Base-by-base conservation (phyloP, 345 rosid species). In the Nephelium lappaceum region DNA sequence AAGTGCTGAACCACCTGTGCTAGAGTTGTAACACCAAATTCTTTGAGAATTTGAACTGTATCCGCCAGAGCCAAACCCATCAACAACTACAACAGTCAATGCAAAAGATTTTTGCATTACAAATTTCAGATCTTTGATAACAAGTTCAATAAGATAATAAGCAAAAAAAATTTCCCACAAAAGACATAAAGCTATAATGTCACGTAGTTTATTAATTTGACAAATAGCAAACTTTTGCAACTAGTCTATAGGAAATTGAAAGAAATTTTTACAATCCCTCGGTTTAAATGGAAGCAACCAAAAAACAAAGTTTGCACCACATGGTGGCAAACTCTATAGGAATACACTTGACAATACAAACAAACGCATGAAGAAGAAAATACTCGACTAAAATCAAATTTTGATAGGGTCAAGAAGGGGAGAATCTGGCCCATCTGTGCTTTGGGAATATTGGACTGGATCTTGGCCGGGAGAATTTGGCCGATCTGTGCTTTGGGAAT, bases 331-430 rank as follows among this genome's bases (percentile, higher is more conserved):
- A 62, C 1, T 19, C 16, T 31, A 31, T 7, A 27, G 19, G 31
- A 27, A 63, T 12, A 43, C 11, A 18, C 62, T 8, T 31, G 36
- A 31, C 36, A 31, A 31, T 31, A 57, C 75, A 69, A n/a, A 61
- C 21, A 23, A 27, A 51, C 23, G 21, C 66, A 67, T 7, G 18
- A 24, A 43, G 38, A 41, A 27, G 27, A 51, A n/a, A 24, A 24
- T n/a, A 47, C 55, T 41, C 68, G 61, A 60, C 55, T 23, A 19
- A 51, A 27, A 31, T 82, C 82, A 81, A 76, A 81, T 79, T 76
- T 81, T 45, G 83, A n/a, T n/a, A n/a, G n/a, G n/a, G n/a, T n/a
- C n/a, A 65, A 89, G 95, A 80, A 91, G 92, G 57, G 87, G 95
- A 80, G 84, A 71, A 27, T 27, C 2, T 27, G 2, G 31, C 31